A percentile compares a stretch with the other conserved stretches of the same genome.
Conservation (phyloP, 2,329 filamentous ascomycete genomes). For the Didymella glomerata region DNA sequence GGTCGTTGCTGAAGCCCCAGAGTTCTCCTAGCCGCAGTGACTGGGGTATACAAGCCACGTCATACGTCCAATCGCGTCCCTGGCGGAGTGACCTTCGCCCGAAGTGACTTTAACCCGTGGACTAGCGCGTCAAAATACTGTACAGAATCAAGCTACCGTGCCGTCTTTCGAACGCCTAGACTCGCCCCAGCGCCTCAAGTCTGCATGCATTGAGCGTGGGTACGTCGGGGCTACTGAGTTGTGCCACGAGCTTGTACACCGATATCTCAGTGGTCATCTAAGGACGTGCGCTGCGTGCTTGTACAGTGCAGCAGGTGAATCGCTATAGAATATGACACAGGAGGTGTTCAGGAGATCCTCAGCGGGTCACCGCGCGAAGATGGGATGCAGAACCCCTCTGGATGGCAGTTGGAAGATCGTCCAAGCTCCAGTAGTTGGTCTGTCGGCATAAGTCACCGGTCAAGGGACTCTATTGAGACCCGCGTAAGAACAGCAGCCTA, state of each 20-base stretch:
- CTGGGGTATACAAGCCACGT: background rate
- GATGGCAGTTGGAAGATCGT: background rate
- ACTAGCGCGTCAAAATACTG: background rate
- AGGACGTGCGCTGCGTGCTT: background rate
- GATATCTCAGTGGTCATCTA: background rate
- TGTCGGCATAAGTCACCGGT: background rate
- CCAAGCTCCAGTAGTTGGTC: background rate
- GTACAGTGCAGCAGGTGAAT: background rate
- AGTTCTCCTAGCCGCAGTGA: background rate
- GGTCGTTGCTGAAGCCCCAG: background rate
- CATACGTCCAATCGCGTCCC: constrained; percentile 1
- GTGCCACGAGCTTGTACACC: background rate
- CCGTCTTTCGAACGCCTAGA: constrained; percentile 1
- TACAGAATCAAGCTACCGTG: background rate
- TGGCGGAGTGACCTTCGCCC: background rate
- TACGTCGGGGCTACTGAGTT: background rate
- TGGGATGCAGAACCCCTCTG: background rate
- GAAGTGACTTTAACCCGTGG: background rate
- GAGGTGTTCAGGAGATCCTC: background rate
- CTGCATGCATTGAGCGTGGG: background rate
- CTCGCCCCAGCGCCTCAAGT: background rate
- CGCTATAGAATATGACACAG: background rate
- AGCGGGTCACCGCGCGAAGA: background rate
- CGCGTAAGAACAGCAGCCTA: background rate
- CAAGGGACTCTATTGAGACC: background rate